phyloP scores from a whole-genome alignment of 2,329 filamentous ascomycete genomes.

The Trichoderma koningii region DNA sequence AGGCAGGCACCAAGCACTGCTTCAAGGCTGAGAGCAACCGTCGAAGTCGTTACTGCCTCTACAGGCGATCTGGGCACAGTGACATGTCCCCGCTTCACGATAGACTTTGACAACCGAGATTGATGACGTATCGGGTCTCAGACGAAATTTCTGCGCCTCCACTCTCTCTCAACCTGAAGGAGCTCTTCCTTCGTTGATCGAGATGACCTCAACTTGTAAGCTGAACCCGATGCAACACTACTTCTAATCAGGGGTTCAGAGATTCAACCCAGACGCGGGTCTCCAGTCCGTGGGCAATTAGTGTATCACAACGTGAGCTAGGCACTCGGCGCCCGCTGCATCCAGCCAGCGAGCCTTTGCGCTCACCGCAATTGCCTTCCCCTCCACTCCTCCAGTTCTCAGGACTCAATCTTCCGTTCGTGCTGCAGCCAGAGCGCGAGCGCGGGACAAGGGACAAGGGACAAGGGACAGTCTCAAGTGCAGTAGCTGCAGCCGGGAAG shows the following conservation, averaged over 20 bases:
- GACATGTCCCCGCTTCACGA: constrained; percentile 1
- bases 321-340: constrained; percentile 17
- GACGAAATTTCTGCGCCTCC: neutral
- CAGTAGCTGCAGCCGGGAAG: neutral
- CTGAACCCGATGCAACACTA: neutral
- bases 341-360: constrained; percentile 20
- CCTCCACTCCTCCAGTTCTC: neutral
- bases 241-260: neutral
- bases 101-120: neutral
- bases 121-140: constrained; percentile 3
- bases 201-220: too few species aligned
- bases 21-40: too few species aligned
- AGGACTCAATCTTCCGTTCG: constrained; percentile 24
- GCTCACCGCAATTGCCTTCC: constrained; percentile 15
- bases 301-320: neutral
- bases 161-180: neutral
- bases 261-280: neutral
- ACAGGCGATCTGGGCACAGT: neutral
- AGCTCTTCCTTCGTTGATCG: too few species aligned
- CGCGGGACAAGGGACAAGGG: neutral
- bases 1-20: too few species aligned
- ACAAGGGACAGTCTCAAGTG: neutral
- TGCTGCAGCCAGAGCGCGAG: neutral
- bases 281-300: constrained; percentile 16
- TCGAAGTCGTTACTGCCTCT: too few species aligned